A percentile compares a stretch with the other conserved stretches of the same genome.
Conservation (phyloP, 306 rosid species). For the Quercus rubra region DNA sequence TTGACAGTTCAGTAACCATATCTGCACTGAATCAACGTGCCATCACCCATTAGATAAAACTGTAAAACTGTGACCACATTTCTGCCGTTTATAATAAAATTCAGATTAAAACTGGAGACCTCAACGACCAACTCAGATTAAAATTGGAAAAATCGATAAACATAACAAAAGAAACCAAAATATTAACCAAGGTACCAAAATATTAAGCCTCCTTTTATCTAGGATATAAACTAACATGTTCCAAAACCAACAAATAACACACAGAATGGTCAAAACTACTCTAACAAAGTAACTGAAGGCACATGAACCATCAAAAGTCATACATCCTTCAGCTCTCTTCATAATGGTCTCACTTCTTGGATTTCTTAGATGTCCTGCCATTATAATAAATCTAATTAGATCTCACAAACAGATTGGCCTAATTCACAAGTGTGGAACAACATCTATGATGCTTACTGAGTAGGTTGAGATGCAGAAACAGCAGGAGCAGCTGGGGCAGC, state of each 20-base stretch:
- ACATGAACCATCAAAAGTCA: slow-evolving; percentile 11
- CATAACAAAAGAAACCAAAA: neutral
- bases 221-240: slow-evolving; percentile 24
- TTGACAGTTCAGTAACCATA: no score
- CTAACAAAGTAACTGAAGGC: slow-evolving; percentile 21
- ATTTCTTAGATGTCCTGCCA: slow-evolving; percentile 72
- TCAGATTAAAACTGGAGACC: neutral
- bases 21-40: no score
- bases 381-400: neutral
- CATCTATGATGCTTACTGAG: slow-evolving; percentile 51
- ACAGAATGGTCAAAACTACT: slow-evolving; percentile 46
- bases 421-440: neutral
- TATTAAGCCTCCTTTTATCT: slow-evolving; percentile 36
- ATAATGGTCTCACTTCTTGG: slow-evolving; percentile 53
- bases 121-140: neutral
- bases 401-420: neutral
- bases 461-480: slow-evolving; percentile 43
- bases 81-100: neutral
- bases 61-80: neutral
- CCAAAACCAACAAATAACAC: slow-evolving; percentile 32
- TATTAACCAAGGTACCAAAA: slow-evolving; percentile 16
- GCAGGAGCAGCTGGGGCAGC: slow-evolving; percentile 36
- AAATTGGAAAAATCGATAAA: neutral
- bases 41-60: neutral
- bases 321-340: slow-evolving; percentile 16